Evolutionary conservation across 495 filamentous ascomycete genomes (phyloP), one percentile per base, ranked within the genome.

Genomic region (Niebla homalea): DNA sequence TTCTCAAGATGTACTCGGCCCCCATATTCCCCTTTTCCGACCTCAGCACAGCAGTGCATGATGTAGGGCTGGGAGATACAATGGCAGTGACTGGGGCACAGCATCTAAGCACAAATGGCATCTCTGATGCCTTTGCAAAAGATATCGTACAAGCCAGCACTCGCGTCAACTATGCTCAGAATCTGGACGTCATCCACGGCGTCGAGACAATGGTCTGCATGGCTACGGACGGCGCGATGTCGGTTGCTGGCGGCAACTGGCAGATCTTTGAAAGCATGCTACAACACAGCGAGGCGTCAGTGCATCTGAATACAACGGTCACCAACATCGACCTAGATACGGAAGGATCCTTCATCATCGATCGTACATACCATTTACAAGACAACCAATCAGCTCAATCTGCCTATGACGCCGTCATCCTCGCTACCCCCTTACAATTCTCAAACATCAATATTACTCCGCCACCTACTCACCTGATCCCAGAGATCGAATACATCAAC

Each of bases 61-160:
- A 83, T 11, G 69, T 87, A 0, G 87, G 74, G 1, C 66, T 99
- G 48, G 65, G 75, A 4, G 62, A 74, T 35, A 67, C 73, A 0
- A 93, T 85, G 0, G 69, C 79, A 0, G 62, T 74, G 19, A 85
- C 90, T 4, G 93, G 90, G 2, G 63, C 76, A 45, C 75, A 84
- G 55, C 84, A 80, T 51, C 67, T 99, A 10, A 62, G 69, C 15
- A 62, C 66, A n/a, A 92, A 90, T 57, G 71, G 71, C 5, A 76
- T 97, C 36, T 72, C 71, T 2, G 65, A 71, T 0, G 14, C 29
- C 6, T 99, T 93, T 60, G 67, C 84, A 2, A 77, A 78, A 11
- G 89, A 99, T 43, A 79, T 99, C 38, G 77, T 98, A 12, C 93
- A 97, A 67, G 87, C 92, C 2, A 85, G 80, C 55, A 97, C 92